Evolutionary conservation across 371 early-diverging fungal genomes (phyloP).

Genomic region (Blakeslea trispora): DNA sequence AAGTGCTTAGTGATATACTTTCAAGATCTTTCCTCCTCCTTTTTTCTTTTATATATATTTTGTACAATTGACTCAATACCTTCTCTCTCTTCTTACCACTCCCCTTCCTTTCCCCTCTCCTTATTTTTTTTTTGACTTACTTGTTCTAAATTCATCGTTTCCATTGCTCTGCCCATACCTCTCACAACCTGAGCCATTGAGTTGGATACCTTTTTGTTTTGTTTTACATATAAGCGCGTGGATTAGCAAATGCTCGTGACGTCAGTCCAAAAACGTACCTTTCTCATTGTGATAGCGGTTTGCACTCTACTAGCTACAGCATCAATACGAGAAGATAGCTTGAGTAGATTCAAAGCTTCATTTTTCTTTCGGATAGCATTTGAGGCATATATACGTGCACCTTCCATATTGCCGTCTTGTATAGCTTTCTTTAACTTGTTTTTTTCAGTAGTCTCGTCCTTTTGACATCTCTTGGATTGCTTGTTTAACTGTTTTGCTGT

Average conservation of each 20-base stretch:
- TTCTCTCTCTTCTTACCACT: background rate
- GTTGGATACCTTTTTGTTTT: slow-evolving; percentile 50
- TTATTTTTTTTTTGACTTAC: no score
- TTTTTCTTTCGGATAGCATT: slow-evolving; percentile 98
- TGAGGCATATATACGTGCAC: slow-evolving; percentile 91
- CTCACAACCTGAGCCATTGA: slow-evolving; percentile 87
- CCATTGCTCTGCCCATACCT: slow-evolving; percentile 92
- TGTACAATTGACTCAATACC: background rate
- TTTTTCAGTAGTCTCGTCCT: slow-evolving; percentile 85
- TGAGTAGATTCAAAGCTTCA: slow-evolving; percentile 85
- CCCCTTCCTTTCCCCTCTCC: no score
- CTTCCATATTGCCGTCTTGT: slow-evolving; percentile 91
- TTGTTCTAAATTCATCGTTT: slow-evolving; percentile 92
- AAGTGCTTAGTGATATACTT: background rate
- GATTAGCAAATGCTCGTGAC: background rate
- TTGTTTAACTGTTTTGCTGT: slow-evolving; percentile 89
- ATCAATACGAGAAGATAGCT: slow-evolving; percentile 89
- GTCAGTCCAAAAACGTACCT: slow-evolving; percentile 42
- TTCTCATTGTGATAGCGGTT: slow-evolving; percentile 94
- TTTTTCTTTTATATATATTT: background rate
- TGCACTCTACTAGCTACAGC: slow-evolving; percentile 92
- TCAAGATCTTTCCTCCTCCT: background rate
- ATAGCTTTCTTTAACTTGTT: slow-evolving; percentile 93
- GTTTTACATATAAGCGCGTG: no score
- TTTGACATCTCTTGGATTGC: slow-evolving; percentile 81